phyloP scores from a whole-genome alignment of 306 rosid species.

The Oxytropis ochrocephala region DNA sequence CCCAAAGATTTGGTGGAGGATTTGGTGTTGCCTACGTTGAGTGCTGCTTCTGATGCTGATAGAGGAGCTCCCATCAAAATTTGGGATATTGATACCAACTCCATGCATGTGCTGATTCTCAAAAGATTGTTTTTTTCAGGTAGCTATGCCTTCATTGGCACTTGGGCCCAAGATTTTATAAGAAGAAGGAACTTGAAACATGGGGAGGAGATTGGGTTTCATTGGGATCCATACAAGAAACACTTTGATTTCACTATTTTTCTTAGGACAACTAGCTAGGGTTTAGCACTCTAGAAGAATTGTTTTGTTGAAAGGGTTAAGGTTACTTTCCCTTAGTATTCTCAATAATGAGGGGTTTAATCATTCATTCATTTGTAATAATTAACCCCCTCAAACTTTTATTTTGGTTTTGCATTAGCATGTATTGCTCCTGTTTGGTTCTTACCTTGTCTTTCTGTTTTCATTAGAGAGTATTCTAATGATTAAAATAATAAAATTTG shows the following conservation, averaged over 20 bases:
- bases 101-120: neutral
- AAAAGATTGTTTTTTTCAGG: neutral
- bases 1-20: neutral
- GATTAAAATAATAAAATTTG: neutral
- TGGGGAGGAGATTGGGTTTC: neutral
- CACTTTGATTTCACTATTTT: slow-evolving; percentile 2
- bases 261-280: neutral
- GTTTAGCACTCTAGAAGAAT: neutral
- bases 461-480: neutral
- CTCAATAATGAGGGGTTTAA: neutral
- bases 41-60: neutral
- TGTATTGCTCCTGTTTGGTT: neutral
- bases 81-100: neutral
- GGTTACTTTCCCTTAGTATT: neutral
- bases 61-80: neutral
- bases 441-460: neutral
- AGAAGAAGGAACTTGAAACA: neutral
- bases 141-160: neutral
- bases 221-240: neutral
- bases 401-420: too few relatives aligned
- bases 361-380: neutral
- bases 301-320: neutral
- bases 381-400: neutral
- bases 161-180: neutral
- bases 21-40: neutral